Evolutionary conservation across 805 yeast species (phyloP).

Genomic region (Lipomyces yamadae): DNA sequence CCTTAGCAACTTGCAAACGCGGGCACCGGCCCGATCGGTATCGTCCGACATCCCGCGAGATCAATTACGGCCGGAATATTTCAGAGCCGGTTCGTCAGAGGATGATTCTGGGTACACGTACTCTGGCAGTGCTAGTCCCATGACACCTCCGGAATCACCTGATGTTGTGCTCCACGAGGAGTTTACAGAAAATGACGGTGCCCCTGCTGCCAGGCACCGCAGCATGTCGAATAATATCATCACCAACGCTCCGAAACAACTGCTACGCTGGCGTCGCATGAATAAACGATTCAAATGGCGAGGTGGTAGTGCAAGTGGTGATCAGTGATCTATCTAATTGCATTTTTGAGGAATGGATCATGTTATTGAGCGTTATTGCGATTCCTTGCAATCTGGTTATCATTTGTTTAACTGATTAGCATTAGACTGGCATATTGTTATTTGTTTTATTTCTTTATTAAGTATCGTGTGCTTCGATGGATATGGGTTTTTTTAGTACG

Average conservation of each 20-base stretch:
- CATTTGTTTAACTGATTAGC: slow-evolving; percentile 1
- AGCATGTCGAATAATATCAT: not conserved
- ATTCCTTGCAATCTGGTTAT: no score
- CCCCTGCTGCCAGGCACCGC: not conserved
- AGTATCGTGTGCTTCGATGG: not conserved
- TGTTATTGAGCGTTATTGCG: no score
- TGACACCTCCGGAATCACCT: slow-evolving; percentile 17
- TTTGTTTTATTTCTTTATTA: not conserved
- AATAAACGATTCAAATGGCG: slow-evolving; percentile 32
- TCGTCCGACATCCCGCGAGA: not conserved
- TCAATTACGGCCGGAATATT: not conserved
- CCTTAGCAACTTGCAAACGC: not conserved
- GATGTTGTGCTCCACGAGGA: not conserved
- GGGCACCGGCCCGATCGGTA: not conserved
- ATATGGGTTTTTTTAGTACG: not conserved
- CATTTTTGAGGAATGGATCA: no score
- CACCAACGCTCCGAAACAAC: not conserved
- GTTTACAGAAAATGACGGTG: not conserved
- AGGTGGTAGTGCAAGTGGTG: slow-evolving; percentile 8
- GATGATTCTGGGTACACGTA: slow-evolving; percentile 10
- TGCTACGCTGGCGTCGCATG: slow-evolving; percentile 23
- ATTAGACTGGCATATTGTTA: slow-evolving; percentile 5
- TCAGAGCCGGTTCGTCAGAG: slow-evolving; percentile 11
- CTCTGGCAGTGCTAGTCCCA: slow-evolving; percentile 6
- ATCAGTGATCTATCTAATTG: slow-evolving; percentile 2